Conservation (phyloP, 306 rosid species). For the Quercus variabilis region DNA sequence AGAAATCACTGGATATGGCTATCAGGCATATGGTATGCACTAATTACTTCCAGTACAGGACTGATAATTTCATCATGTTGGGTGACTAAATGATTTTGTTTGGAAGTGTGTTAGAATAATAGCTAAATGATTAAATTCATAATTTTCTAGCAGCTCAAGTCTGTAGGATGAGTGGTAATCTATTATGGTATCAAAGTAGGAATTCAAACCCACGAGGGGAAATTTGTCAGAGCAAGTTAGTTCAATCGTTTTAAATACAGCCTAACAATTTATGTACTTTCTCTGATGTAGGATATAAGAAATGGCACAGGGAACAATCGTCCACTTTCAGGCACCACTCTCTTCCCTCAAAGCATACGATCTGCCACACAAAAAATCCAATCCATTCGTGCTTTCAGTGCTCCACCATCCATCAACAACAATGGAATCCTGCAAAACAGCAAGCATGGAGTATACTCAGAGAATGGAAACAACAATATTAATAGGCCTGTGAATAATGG, state of each 20-base stretch:
- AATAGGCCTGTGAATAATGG: conserved; percentile 39
- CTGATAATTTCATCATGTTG: not conserved
- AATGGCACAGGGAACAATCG: conserved; percentile 67
- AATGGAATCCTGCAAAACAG: conserved; percentile 42
- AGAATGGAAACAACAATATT: conserved; percentile 32
- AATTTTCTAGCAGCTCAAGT: too few species aligned
- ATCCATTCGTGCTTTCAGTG: conserved; percentile 41
- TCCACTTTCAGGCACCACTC: conserved; percentile 71
- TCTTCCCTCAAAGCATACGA: conserved; percentile 88
- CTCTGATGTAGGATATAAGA: conserved; percentile 74
- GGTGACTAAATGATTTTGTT: not conserved
- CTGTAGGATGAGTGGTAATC: too few species aligned
- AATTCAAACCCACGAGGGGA: too few species aligned
- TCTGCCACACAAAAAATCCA: conserved; percentile 56
- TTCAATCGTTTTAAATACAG: not conserved
- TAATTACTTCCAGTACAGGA: not conserved
- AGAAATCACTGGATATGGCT: conserved; percentile 96
- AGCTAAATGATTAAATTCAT: too few species aligned
- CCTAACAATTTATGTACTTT: conserved; percentile 8
- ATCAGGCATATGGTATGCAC: conserved; percentile 85
- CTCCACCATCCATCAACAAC: conserved; percentile 33
- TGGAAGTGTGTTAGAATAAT: too few species aligned
- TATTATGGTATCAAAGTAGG: too few species aligned
- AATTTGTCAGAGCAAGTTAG: not conserved
- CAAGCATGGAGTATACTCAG: conserved; percentile 41